phyloP scores from a whole-genome alignment of 345 rosid genomes.

The Conringia planisiliqua region DNA sequence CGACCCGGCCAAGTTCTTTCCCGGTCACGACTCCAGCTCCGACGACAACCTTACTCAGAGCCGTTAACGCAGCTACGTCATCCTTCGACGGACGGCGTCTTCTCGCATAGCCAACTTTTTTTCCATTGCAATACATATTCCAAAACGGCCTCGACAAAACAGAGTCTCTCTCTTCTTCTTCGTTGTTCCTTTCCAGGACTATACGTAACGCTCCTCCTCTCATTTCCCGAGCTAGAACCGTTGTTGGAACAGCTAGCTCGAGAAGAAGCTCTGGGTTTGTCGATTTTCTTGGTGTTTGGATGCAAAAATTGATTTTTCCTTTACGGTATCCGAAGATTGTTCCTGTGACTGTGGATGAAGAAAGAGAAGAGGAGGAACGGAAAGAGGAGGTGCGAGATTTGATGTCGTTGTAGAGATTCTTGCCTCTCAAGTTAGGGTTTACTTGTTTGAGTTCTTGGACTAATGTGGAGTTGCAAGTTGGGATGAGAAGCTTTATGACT shows the following conservation, averaged over 20 bases:
- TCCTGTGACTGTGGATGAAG: slow-evolving; percentile 48
- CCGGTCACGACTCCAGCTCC: slow-evolving; percentile 63
- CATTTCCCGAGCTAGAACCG: slow-evolving; percentile 64
- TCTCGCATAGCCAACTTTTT: slow-evolving; percentile 63
- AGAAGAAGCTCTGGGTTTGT: slow-evolving; percentile 47
- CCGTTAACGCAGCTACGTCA: slow-evolving; percentile 45
- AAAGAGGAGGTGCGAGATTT: slow-evolving; percentile 26
- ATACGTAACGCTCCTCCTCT: slow-evolving; percentile 56
- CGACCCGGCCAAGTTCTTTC: slow-evolving; percentile 35
- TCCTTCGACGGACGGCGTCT: slow-evolving; percentile 43
- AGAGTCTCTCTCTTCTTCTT: not conserved
- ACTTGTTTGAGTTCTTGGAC: slow-evolving; percentile 31
- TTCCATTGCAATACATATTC: slow-evolving; percentile 69
- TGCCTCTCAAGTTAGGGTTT: slow-evolving; percentile 23
- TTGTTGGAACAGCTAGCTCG: slow-evolving; percentile 52
- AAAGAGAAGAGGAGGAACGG: slow-evolving; percentile 31
- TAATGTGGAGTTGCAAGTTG: slow-evolving; percentile 49
- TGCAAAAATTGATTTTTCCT: slow-evolving; percentile 57
- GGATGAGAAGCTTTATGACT: slow-evolving; percentile 53
- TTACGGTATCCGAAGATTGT: slow-evolving; percentile 61
- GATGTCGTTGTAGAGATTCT: slow-evolving; percentile 25
- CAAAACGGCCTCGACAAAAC: slow-evolving; percentile 40
- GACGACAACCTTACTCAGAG: slow-evolving; percentile 45
- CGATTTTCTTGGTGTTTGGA: slow-evolving; percentile 50
- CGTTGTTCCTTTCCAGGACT: slow-evolving; percentile 41